phyloP scores from a whole-genome alignment of 345 rosid species.

The Clausena lansium region DNA sequence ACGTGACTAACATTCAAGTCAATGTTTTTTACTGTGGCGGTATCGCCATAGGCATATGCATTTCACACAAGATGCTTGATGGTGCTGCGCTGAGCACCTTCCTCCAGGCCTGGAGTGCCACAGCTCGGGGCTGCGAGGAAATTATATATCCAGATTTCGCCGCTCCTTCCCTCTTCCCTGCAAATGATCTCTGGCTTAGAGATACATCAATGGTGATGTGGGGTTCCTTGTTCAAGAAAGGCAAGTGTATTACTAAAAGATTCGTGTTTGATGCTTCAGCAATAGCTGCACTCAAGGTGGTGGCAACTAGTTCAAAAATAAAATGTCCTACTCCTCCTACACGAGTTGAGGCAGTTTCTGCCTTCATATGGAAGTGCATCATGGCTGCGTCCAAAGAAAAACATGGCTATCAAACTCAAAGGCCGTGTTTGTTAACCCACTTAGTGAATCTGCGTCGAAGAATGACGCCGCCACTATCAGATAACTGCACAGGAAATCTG shows the following conservation, averaged over 20 bases:
- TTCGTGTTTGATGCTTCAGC: conserved; percentile 32
- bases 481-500: conserved; percentile 29
- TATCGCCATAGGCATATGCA: conserved; percentile 35
- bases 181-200: conserved; percentile 34
- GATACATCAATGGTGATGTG: conserved; percentile 23
- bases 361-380: conserved; percentile 37
- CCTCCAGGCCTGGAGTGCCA: conserved; percentile 33
- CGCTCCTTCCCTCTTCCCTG: conserved; percentile 35
- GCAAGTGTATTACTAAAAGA: conserved; percentile 34
- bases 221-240: conserved; percentile 34
- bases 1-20: conserved; percentile 35
- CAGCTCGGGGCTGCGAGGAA: conserved; percentile 6
- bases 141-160: conserved; percentile 22
- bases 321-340: conserved; percentile 32
- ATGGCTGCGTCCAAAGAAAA: conserved; percentile 23
- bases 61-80: conserved; percentile 41
- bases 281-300: conserved; percentile 24
- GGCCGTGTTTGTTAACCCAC: conserved; percentile 30
- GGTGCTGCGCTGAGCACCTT: conserved; percentile 30
- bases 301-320: background rate
- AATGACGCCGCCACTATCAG: conserved; percentile 20
- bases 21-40: conserved; percentile 40
- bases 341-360: conserved; percentile 34
- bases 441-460: conserved; percentile 38
- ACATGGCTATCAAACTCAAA: conserved; percentile 2